A percentile compares a stretch with the other conserved stretches of the same genome.
These are phyloP conservation scores for Mycena kentingensis DNA, from an alignment of 768 basidiomycete species.

Conservation along the genomic window DNA sequence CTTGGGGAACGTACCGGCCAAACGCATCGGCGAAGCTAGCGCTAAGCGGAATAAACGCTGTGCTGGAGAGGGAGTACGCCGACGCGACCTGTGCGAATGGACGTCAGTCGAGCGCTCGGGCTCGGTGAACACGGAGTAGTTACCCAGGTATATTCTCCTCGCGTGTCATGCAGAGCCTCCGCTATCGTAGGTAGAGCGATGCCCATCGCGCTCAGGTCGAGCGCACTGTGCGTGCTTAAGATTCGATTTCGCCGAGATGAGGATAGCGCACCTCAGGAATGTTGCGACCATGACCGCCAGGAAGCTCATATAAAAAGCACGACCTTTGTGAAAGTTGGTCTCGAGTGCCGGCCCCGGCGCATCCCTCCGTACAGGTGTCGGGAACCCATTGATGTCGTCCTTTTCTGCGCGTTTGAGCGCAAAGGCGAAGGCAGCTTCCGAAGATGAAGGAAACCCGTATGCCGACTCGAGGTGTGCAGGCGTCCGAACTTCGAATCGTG, in stretches of 20 bases:
- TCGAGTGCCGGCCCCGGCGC: too few species aligned
- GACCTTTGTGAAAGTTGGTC: too few species aligned
- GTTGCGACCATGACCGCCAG: conserved; percentile 4
- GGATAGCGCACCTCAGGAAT: not conserved
- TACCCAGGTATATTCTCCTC: conserved; percentile 14
- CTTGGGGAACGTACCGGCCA: conserved; percentile 26
- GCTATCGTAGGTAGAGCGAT: conserved; percentile 17
- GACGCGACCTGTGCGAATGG: conserved; percentile 33
- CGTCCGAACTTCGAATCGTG: too few species aligned
- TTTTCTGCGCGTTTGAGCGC: too few species aligned
- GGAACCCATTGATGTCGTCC: too few species aligned
- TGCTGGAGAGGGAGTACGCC: conserved; percentile 41
- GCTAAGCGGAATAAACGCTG: conserved; percentile 39
- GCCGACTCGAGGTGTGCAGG: too few species aligned
- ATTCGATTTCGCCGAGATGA: not conserved
- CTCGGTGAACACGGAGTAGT: not conserved
- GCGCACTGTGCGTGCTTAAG: conserved; percentile 10
- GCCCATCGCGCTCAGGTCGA: conserved; percentile 14
- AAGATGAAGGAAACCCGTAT: too few species aligned
- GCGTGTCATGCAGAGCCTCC: conserved; percentile 6
- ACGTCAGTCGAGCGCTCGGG: not conserved
- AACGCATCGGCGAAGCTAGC: conserved; percentile 34
- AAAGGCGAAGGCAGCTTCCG: too few species aligned
- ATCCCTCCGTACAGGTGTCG: too few species aligned
- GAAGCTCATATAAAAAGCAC: conserved; percentile 15